phyloP scores from a whole-genome alignment of 495 filamentous ascomycete genomes.

The Venustampulla echinocandica region DNA sequence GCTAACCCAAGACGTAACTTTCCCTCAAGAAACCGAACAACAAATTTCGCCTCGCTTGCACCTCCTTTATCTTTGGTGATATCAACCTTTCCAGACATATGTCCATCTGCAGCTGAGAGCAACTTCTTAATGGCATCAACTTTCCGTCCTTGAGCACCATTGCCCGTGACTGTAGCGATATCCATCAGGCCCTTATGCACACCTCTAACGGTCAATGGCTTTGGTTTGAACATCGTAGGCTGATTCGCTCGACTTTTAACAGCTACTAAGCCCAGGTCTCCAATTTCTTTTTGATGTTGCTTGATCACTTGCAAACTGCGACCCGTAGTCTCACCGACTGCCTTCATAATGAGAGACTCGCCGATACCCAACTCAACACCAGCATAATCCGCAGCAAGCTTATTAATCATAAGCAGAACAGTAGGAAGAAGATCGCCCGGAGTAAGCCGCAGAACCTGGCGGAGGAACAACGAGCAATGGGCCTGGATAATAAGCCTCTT shows the following conservation, averaged over 20 bases:
- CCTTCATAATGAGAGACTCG: constrained; percentile 96
- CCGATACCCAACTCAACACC: constrained; percentile 95
- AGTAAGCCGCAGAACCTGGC: constrained; percentile 85
- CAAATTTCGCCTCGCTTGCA: constrained; percentile 86
- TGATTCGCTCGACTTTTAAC: constrained; percentile 91
- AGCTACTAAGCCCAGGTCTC: constrained; percentile 88
- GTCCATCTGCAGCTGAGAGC: constrained; percentile 72
- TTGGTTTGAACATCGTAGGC: constrained; percentile 95
- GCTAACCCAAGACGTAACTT: constrained; percentile 87
- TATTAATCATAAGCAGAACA: constrained; percentile 93
- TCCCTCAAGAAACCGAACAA: constrained; percentile 87
- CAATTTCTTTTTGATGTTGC: constrained; percentile 88
- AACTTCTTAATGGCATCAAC: constrained; percentile 93
- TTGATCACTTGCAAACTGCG: constrained; percentile 82
- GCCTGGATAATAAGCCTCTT: constrained; percentile 81
- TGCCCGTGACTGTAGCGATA: constrained; percentile 79
- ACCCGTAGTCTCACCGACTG: constrained; percentile 89
- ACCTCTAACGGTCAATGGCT: constrained; percentile 74
- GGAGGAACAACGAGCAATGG: constrained; percentile 82
- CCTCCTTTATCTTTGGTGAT: constrained; percentile 91
- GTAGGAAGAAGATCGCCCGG: constrained; percentile 81
- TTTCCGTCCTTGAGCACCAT: constrained; percentile 83
- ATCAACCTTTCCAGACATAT: constrained; percentile 66
- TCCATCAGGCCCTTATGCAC: constrained; percentile 83
- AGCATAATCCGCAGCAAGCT: constrained; percentile 91